These are phyloP conservation scores for Lactarius akahatsu DNA, from an alignment of 768 basidiomycete genomes.

Conservation along the genomic window DNA sequence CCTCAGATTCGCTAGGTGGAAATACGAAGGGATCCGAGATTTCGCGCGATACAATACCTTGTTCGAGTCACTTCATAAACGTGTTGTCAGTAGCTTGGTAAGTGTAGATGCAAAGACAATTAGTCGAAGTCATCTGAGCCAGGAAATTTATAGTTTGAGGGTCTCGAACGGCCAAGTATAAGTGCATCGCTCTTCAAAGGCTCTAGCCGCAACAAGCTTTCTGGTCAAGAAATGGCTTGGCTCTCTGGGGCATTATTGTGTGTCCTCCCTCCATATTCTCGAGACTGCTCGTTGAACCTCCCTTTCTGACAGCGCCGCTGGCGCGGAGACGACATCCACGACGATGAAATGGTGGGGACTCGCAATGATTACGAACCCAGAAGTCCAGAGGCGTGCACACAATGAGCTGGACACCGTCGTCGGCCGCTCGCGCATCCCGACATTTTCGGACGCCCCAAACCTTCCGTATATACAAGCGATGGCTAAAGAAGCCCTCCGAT, in stretches of 20 bases:
- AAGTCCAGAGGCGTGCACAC: conserved; percentile 20
- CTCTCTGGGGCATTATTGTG: background rate
- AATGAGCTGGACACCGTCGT: conserved; percentile 27
- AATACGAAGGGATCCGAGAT: conserved; percentile 25
- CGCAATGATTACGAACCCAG: conserved; percentile 26
- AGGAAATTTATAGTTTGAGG: background rate
- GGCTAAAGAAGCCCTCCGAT: conserved; percentile 19
- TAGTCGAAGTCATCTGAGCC: background rate
- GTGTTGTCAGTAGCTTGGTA: conserved; percentile 20
- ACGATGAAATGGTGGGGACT: conserved; percentile 19
- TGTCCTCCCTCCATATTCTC: background rate
- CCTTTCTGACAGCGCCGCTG: conserved; percentile 8
- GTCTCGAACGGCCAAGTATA: conserved; percentile 1
- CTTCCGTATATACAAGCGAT: conserved; percentile 22
- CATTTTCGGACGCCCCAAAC: conserved; percentile 16
- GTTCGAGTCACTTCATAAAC: conserved; percentile 23
- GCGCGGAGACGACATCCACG: conserved; percentile 20
- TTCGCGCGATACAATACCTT: conserved; percentile 6
- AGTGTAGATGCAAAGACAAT: background rate
- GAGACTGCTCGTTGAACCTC: background rate
- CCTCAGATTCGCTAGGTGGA: conserved; percentile 27
- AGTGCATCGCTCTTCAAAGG: conserved; percentile 13
- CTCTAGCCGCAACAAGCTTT: background rate
- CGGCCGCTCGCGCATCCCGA: conserved; percentile 21
- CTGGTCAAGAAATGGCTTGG: background rate